phyloP scores from a whole-genome alignment of 192 early-diverging fungal species.

The Mortierella antarctica region DNA sequence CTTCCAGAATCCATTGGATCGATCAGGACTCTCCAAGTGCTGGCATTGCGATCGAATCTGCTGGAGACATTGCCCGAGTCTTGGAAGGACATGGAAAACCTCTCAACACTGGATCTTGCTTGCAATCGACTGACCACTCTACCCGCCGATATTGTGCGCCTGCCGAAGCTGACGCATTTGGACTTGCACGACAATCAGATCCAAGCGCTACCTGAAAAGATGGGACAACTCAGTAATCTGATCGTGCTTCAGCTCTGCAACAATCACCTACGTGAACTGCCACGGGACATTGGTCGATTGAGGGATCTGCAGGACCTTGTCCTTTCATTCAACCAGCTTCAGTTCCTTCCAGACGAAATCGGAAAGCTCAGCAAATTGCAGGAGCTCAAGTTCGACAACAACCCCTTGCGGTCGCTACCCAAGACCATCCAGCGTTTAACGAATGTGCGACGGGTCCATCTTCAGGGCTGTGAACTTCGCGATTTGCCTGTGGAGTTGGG shows the following conservation, averaged over 20 bases:
- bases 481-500: slow-evolving; percentile 55
- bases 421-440: slow-evolving; percentile 39
- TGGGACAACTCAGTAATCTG: slow-evolving; percentile 58
- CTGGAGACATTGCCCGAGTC: slow-evolving; percentile 52
- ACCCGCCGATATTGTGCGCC: slow-evolving; percentile 55
- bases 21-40: slow-evolving; percentile 52
- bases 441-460: slow-evolving; percentile 40
- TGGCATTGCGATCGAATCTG: slow-evolving; percentile 53
- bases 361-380: slow-evolving; percentile 52
- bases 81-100: slow-evolving; percentile 58
- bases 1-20: slow-evolving; percentile 53
- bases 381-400: slow-evolving; percentile 58
- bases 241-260: slow-evolving; percentile 59
- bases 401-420: slow-evolving; percentile 50
- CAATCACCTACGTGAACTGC: slow-evolving; percentile 57
- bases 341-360: slow-evolving; percentile 58
- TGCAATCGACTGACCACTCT: slow-evolving; percentile 58
- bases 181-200: slow-evolving; percentile 62
- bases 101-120: slow-evolving; percentile 63
- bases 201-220: slow-evolving; percentile 57
- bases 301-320: slow-evolving; percentile 60
- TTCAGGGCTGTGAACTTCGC: slow-evolving; percentile 55
- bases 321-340: slow-evolving; percentile 61
- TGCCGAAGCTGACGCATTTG: slow-evolving; percentile 50
- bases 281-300: slow-evolving; percentile 55